Conservation (phyloP, 2,329 filamentous ascomycete species). For the Pestalotiopsis sp. region DNA sequence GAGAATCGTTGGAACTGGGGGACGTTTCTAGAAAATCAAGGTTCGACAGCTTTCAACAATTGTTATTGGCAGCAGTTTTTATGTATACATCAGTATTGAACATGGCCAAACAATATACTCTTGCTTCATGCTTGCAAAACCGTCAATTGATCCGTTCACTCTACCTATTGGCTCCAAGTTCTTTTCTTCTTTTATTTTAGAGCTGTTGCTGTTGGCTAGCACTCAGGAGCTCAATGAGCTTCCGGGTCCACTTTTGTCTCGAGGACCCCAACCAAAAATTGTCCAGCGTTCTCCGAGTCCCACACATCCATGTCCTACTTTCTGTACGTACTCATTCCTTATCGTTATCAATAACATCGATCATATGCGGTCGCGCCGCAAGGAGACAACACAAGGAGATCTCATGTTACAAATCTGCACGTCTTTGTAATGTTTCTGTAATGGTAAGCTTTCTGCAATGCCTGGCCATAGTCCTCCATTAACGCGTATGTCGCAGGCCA, state of each 20-base stretch:
- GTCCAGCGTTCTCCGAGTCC: neutral
- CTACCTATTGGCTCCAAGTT: neutral
- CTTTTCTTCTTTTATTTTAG: neutral
- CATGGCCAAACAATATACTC: neutral
- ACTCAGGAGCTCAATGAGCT: neutral
- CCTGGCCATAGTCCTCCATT: neutral
- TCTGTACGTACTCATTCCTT: neutral
- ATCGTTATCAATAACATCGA: neutral
- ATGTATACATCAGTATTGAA: no score
- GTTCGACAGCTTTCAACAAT: no score
- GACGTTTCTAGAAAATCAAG: neutral
- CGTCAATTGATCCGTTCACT: neutral
- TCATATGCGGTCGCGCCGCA: neutral
- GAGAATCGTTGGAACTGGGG: neutral
- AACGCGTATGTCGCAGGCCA: conserved; percentile 20
- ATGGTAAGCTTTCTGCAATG: neutral
- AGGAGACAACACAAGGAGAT: neutral
- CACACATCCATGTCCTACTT: neutral
- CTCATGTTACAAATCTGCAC: neutral
- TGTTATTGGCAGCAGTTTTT: no score
- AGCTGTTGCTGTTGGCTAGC: neutral
- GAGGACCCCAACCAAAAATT: neutral
- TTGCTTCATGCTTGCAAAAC: neutral
- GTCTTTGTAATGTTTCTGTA: neutral
- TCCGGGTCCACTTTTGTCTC: neutral